A percentile compares a stretch with the other conserved stretches of the same genome.
Conservation (phyloP, 768 basidiomycete genomes). For the Pleurotus eryngii region DNA sequence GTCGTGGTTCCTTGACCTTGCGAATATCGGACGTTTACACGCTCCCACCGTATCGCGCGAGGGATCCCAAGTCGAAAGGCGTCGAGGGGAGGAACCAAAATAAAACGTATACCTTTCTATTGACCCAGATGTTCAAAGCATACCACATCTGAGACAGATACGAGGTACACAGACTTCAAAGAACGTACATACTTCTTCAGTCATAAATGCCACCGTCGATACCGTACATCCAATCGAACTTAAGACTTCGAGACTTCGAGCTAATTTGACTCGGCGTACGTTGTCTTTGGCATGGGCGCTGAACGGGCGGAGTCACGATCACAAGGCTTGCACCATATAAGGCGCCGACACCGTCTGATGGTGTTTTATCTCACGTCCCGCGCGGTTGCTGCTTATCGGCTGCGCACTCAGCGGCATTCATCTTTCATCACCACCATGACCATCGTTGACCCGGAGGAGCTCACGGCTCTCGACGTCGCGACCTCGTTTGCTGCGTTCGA, state of each 20-base stretch:
- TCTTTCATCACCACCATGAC: background rate
- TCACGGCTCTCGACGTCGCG: background rate
- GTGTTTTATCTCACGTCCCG: constrained; percentile 2
- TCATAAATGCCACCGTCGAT: no score
- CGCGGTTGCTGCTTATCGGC: background rate
- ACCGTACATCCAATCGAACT: no score
- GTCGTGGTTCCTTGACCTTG: background rate
- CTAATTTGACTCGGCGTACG: no score
- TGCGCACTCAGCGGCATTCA: no score
- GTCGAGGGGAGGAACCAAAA: background rate
- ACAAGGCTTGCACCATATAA: background rate
- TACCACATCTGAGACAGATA: constrained; percentile 89
- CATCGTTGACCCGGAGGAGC: background rate
- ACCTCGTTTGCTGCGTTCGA: background rate
- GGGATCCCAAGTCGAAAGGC: background rate
- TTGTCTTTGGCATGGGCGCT: no score
- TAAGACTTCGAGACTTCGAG: no score
- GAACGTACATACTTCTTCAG: background rate
- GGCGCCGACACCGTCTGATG: background rate
- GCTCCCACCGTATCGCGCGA: background rate
- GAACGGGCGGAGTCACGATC: background rate
- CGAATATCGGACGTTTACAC: background rate
- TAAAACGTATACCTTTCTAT: constrained; percentile 26
- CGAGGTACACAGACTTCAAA: constrained; percentile 60
- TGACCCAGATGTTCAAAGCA: constrained; percentile 77